A percentile compares a stretch with the other conserved stretches of the same genome.
These are phyloP conservation scores for Mycena maculata DNA, from an alignment of 768 basidiomycete genomes.

Conservation along the genomic window DNA sequence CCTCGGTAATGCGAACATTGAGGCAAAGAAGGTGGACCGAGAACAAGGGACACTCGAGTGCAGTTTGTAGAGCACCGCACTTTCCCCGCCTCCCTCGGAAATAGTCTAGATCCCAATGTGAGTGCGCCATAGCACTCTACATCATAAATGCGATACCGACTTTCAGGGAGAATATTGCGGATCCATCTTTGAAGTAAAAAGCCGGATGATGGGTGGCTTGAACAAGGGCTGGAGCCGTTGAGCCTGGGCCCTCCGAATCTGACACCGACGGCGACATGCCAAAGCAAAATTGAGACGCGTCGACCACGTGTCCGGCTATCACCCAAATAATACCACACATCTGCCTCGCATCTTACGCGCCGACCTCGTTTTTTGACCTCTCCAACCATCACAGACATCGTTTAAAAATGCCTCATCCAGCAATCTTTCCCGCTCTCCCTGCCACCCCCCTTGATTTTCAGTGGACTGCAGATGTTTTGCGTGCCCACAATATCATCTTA, in stretches of 20 bases:
- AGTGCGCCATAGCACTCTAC: no score
- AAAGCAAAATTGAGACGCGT: neutral
- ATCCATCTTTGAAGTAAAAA: slow-evolving; percentile 7
- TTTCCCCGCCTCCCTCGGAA: neutral
- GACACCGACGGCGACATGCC: neutral
- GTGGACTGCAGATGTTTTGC: slow-evolving; percentile 2
- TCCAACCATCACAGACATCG: neutral
- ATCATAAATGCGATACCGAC: neutral
- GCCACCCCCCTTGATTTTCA: neutral
- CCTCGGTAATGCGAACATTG: neutral
- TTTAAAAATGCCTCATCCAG: neutral
- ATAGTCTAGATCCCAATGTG: neutral
- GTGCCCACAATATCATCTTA: neutral
- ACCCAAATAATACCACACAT: neutral
- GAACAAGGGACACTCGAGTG: neutral
- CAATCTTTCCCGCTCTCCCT: neutral
- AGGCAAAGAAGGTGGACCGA: neutral
- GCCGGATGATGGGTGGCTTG: neutral
- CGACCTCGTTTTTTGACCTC: neutral
- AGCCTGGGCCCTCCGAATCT: no score
- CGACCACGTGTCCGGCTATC: neutral
- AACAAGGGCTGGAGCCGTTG: neutral
- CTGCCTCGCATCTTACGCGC: neutral
- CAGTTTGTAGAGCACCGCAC: neutral
- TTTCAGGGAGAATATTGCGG: slow-evolving; percentile 1